Evolutionary conservation across 768 basidiomycete species (phyloP), one percentile per base, ranked within the genome.

Genomic region (Rhizopogon vesiculosus): DNA sequence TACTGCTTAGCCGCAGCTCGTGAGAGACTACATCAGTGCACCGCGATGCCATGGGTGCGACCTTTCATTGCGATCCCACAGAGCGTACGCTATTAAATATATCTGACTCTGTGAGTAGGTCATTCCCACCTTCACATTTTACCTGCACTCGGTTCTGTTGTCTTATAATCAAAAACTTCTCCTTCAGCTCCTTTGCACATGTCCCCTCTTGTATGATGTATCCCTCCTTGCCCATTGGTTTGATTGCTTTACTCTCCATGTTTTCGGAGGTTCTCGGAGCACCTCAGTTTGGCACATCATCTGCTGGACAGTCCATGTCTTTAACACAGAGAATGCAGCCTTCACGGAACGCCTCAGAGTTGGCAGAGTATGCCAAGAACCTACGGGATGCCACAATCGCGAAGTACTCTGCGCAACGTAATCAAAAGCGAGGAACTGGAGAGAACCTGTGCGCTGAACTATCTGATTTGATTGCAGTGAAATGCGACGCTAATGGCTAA

Each of bases 361-460:
- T 60, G 62, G 61, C 60, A 15, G 56, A 33, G 19, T 69, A 64
- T 84, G 83, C 83, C 3, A 73, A 75, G 56, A 63, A 60, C n/a
- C 78, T 84, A 31, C 70, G 73, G 38, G 67, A 73, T 33, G 66
- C 65, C 9, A 62, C 84, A 53, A 63, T 72, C 41, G 59, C 70
- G 7, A 85, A 85, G 63, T 86, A 86, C 56, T 74, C 76, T 5
- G 57, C 62, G 25, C 51, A 29, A 52, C 38, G 50, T 8, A 51
- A 63, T 2, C 15, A 62, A 44, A 80, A 75, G 63, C 73, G 84
- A 44, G 70, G 70, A 12, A 62, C 69, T 18, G 83, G 83, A 10
- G 74, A 75, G 42, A 81, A 81, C 61, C 63, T 79, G 83, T 83
- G 62, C 0, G 61, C 22, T 55, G 46, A 56, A 22, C 9, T 25